Evolutionary conservation across 2,329 filamentous ascomycete genomes (phyloP).

Genomic region (Botrytis squamosa): DNA sequence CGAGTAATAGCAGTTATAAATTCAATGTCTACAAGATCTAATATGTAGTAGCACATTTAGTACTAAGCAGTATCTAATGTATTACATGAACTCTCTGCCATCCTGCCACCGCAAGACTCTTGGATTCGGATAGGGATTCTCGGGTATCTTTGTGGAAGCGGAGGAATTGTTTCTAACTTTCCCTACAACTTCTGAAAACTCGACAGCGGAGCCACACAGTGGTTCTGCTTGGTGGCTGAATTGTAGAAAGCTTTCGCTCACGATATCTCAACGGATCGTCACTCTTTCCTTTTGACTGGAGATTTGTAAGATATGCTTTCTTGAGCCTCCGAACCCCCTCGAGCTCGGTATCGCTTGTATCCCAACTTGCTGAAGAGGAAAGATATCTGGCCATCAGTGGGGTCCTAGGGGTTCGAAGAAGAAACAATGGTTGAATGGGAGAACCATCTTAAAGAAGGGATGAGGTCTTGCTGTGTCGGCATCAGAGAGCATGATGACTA

Average conservation of each 20-base stretch:
- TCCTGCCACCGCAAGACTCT: not conserved
- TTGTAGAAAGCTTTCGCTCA: not conserved
- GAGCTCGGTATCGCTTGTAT: not conserved
- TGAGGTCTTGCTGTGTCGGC: not conserved
- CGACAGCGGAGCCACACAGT: not conserved
- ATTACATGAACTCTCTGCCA: not conserved
- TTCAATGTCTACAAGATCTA: not conserved
- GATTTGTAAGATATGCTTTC: not conserved
- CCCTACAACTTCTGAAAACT: too few species aligned
- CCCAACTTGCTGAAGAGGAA: not conserved
- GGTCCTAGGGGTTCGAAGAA: too few species aligned
- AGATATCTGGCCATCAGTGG: not conserved
- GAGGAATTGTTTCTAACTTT: not conserved
- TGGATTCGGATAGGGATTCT: not conserved
- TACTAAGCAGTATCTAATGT: constrained; percentile 9
- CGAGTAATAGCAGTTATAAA: not conserved
- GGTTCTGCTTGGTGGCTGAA: not conserved
- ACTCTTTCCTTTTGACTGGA: not conserved
- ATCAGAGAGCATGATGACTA: not conserved
- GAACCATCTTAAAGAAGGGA: not conserved
- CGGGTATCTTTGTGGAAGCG: not conserved
- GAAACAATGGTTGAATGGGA: not conserved
- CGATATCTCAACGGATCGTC: not conserved
- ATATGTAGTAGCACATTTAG: not conserved
- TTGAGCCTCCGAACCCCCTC: not conserved